A percentile compares a stretch with the other conserved stretches of the same genome.
phyloP scores from a whole-genome alignment of 1,284 basidiomycete genomes.

The Termitomyces sp. region DNA sequence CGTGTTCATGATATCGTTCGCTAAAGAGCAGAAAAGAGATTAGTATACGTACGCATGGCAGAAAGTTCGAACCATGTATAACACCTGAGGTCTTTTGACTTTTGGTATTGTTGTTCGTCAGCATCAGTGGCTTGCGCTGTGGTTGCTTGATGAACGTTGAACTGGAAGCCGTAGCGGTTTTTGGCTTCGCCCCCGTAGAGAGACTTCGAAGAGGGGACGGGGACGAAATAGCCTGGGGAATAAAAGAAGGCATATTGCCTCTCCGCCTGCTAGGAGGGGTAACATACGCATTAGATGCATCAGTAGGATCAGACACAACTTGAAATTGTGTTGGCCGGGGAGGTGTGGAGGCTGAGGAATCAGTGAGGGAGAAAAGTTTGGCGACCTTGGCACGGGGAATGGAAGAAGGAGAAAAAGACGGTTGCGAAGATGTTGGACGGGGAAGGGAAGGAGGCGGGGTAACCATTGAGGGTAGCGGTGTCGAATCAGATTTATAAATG shows the following conservation, averaged over 20 bases:
- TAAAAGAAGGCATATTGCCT: constrained; percentile 41
- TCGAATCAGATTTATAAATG: neutral
- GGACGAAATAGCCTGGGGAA: constrained; percentile 43
- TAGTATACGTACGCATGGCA: constrained; percentile 51
- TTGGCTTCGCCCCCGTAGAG: constrained; percentile 22
- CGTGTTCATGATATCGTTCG: constrained; percentile 31
- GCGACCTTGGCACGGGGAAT: constrained; percentile 38
- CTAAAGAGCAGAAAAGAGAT: constrained; percentile 34
- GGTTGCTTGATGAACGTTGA: constrained; percentile 53
- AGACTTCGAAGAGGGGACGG: constrained; percentile 31
- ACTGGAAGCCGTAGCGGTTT: constrained; percentile 17
- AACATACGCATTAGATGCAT: constrained; percentile 25
- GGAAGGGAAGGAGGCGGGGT: constrained; percentile 20
- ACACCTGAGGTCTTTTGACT: constrained; percentile 22
- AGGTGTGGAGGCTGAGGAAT: constrained; percentile 22
- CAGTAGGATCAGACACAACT: constrained; percentile 17
- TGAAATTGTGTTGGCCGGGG: constrained; percentile 15
- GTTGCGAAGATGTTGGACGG: constrained; percentile 20
- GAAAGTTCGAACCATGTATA: constrained; percentile 54
- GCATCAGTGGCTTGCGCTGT: constrained; percentile 31
- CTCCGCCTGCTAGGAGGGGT: constrained; percentile 46
- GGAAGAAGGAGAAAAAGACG: constrained; percentile 41
- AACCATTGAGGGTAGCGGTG: constrained; percentile 11
- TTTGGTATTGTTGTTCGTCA: constrained; percentile 16
- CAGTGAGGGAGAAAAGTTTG: constrained; percentile 17